Evolutionary conservation across 345 rosid genomes (phyloP), one percentile per base, ranked within the genome.

Genomic region (Populus simonii): DNA sequence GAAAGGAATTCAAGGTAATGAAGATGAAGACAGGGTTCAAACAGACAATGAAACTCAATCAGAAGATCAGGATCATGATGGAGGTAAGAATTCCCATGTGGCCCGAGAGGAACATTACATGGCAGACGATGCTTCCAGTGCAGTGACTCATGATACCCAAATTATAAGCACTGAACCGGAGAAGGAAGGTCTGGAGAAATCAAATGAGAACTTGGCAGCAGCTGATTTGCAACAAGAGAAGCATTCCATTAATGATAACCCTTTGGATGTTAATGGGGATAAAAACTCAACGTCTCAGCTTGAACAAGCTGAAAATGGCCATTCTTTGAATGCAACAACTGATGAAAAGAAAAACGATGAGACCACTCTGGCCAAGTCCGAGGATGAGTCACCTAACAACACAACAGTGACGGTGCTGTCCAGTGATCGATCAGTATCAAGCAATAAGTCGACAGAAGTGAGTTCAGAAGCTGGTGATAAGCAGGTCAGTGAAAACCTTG

Each of bases 121-220:
- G 84, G 97, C 87, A 15, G 99, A 96, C 79, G 99, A 96, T 85
- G 99, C 98, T 80, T 96, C 98, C 39, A 96, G 97, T 84, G 99
- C 98, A 18, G 99, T 96, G 66, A 82, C 97, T 51, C 98, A 96
- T 63, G 96, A 92, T 73, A 72, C 85, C n/a, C 87, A 84, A 65
- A 73, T 51, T 22, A 67, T 78, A 43, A 80, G 62, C 77, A 66
- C 86, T 23, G 93, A 86, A 72, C 74, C 80, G 13, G 79, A 86
- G 74, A 88, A 88, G 74, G 77, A 66, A 74, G 83, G 78, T 70
- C 74, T 61, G 17, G 89, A 80, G 11, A 82, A 83, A 79, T 86
- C 86, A 15, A 66, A 83, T 80, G 83, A 85, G 45, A 84, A 79
- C 70, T 45, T 72, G 1, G 78, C 79, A 47, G 67, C 68, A 66